Evolutionary conservation across 2,329 filamentous ascomycete genomes (phyloP), one percentile per base, ranked within the genome.

Genomic region (Gremmenia infestans): DNA sequence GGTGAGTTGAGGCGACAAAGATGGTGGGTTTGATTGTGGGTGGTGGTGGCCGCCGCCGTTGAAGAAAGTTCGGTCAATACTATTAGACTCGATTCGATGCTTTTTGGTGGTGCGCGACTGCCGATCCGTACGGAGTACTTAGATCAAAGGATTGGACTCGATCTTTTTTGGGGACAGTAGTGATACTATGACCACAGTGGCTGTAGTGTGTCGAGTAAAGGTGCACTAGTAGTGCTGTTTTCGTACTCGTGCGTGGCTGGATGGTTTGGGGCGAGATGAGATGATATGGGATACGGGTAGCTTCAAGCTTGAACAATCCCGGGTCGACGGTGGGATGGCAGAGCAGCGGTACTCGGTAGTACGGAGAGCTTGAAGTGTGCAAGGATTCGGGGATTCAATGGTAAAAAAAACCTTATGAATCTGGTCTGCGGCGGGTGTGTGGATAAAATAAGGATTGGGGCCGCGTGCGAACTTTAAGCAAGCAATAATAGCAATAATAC

Each of bases 311-410:
- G 53, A 37, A 49, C n/a, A 52, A 52, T 45, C 39, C 5, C 40
- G 42, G 12, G 50, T 52, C 37, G 50, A 23, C 32, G 37, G 37
- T 17, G 50, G 32, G 19, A 52, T 40, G 28, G 50, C 50, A 52
- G 43, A 37, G 32, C 52, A 48, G 43, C 52, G 52, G 52, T 54
- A 48, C 43, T 54, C 35, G 19, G 23, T 45, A 14, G 39, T 32
- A 32, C 8, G 9, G 28, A 9, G 28, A 32, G 28, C 47, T 50
- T 53, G 49, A 52, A 40, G 25, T 7, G 25, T 48, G 59, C 61
- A 60, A 63, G 61, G 61, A 59, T 63, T 25, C 17, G n/a, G 15
- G 51, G 54, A 57, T 49, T 57, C 28, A 32, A 32, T 32, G 4
- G 9, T 19, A 19, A 9, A 32, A 11, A 32, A 32, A 1, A 32